Percentiles rank a stretch among this genome's conserved stretches.
phyloP scores from a whole-genome alignment of 2,329 filamentous ascomycete genomes.

The Fusarium tuaranense region DNA sequence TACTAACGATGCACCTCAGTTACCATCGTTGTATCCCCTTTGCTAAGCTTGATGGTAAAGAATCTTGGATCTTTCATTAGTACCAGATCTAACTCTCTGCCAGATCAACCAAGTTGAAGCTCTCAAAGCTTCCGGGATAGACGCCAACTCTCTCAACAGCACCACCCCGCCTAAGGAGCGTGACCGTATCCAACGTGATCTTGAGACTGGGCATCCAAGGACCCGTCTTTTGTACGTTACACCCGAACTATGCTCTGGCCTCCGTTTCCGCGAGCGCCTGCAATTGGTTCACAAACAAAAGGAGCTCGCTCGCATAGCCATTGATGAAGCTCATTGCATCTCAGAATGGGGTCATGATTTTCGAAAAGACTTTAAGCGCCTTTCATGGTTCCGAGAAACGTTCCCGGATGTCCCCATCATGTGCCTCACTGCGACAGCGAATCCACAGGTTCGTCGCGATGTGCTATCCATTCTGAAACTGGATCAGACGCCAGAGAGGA shows the following conservation, averaged over 20 bases:
- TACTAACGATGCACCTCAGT: constrained; percentile 61
- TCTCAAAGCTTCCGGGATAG: constrained; percentile 78
- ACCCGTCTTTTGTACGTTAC: constrained; percentile 92
- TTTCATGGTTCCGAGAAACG: constrained; percentile 85
- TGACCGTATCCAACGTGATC: constrained; percentile 78
- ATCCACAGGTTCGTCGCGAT: constrained; percentile 82
- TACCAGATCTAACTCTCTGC: constrained; percentile 19
- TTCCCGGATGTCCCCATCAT: constrained; percentile 91
- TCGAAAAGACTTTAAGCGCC: constrained; percentile 87
- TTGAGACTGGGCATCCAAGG: constrained; percentile 87
- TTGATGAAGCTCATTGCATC: constrained; percentile 97
- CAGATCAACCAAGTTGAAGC: constrained; percentile 93
- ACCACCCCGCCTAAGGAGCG: constrained; percentile 76
- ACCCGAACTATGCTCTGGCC: constrained; percentile 84
- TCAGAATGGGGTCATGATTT: constrained; percentile 99
- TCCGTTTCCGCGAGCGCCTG: constrained; percentile 81
- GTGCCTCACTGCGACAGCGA: constrained; percentile 93
- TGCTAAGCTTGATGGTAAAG: constrained; percentile 86
- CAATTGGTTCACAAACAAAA: constrained; percentile 80
- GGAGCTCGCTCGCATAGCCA: constrained; percentile 87
- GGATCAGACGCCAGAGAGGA: constrained; percentile 64
- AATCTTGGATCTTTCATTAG: constrained; percentile 29
- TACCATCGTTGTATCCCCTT: constrained; percentile 89
- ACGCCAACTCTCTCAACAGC: constrained; percentile 88
- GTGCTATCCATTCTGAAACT: constrained; percentile 82